Conservation (phyloP, 805 yeast genomes). For the Kazachstania psychrophila region DNA sequence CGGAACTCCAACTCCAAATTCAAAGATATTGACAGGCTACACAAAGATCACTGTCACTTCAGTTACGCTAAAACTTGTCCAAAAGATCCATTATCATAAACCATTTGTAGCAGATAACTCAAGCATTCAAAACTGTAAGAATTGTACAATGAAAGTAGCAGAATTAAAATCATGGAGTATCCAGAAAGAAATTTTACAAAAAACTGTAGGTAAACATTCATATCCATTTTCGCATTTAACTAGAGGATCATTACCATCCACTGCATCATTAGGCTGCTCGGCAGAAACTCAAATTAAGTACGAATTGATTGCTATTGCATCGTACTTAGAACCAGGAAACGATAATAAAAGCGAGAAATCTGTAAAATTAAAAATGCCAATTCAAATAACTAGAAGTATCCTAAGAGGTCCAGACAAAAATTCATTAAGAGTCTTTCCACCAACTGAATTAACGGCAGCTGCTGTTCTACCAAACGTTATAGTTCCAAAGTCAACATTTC, state of each 20-base stretch:
- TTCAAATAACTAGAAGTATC: constrained; percentile 68
- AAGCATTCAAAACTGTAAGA: constrained; percentile 43
- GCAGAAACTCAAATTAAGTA: constrained; percentile 52
- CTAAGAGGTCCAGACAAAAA: constrained; percentile 76
- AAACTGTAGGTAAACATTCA: constrained; percentile 63
- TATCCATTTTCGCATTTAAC: constrained; percentile 86
- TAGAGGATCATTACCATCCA: constrained; percentile 83
- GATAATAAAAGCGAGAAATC: constrained; percentile 26
- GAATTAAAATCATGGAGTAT: constrained; percentile 87
- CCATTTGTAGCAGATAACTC: constrained; percentile 52
- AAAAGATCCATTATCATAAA: constrained; percentile 53
- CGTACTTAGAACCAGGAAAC: constrained; percentile 32
- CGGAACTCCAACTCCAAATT: not conserved
- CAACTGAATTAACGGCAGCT: constrained; percentile 81
- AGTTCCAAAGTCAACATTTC: constrained; percentile 79
- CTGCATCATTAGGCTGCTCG: constrained; percentile 48
- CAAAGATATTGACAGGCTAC: constrained; percentile 16
- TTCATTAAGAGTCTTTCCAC: constrained; percentile 88
- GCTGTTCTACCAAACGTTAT: constrained; percentile 83
- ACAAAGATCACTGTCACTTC: constrained; percentile 44
- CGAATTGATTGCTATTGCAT: constrained; percentile 57
- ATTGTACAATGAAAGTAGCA: constrained; percentile 46
- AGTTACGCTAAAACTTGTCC: constrained; percentile 62
- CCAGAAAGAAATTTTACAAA: constrained; percentile 46
- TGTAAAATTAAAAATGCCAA: constrained; percentile 47